Conservation (phyloP, 2,329 filamentous ascomycete species). For the Ceratocystis cubensis region DNA sequence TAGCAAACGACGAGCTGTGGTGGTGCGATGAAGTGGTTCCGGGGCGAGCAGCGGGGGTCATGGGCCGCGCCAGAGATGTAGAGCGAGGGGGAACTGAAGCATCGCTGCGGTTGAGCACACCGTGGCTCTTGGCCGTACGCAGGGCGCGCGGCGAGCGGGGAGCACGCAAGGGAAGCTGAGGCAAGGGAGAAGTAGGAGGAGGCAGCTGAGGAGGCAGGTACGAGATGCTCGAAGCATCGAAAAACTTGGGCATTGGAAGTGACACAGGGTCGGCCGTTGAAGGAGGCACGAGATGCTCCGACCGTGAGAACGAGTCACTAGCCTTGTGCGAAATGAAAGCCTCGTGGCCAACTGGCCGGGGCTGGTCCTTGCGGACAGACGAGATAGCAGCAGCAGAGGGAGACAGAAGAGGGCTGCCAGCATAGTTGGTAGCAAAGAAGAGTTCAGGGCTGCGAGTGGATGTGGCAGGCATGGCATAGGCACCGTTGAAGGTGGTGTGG, state of each 20-base stretch:
- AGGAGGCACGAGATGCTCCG: neutral
- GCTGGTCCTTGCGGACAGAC: constrained; percentile 12
- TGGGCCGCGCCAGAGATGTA: constrained; percentile 12
- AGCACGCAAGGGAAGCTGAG: neutral
- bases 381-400: neutral
- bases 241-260: neutral
- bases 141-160: constrained; percentile 4
- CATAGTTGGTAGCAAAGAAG: constrained; percentile 8
- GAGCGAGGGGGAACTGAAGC: neutral
- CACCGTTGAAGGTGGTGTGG: constrained; percentile 6
- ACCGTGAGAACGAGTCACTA: constrained; percentile 18
- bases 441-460: constrained; percentile 12
- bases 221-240: constrained; percentile 8
- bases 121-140: constrained; percentile 19
- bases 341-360: constrained; percentile 17
- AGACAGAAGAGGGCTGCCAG: constrained; percentile 11
- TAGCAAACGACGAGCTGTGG: constrained; percentile 15
- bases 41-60: constrained; percentile 3
- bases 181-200: constrained; percentile 15
- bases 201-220: constrained; percentile 14
- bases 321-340: constrained; percentile 21
- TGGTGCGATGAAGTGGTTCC: constrained; percentile 8
- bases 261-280: neutral
- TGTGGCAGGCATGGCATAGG: constrained; percentile 20
- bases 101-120: constrained; percentile 16